A percentile compares a stretch with the other conserved stretches of the same genome.
Conservation (phyloP, 495 filamentous ascomycete species). For the Hypoxylon lienhwacheense region DNA sequence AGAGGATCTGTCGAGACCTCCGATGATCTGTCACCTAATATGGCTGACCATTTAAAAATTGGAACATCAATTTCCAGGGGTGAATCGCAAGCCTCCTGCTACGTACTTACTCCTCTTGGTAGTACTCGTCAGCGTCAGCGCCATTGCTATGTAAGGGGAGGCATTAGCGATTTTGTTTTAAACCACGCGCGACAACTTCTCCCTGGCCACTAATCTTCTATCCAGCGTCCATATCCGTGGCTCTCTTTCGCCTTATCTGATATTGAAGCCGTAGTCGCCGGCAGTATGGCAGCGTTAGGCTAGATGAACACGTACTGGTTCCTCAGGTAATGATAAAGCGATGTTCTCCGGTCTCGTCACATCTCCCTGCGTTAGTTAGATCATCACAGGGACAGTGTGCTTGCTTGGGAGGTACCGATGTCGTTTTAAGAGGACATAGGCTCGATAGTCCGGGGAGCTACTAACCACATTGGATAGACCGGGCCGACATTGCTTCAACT, state of each 20-base stretch:
- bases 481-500: slow-evolving; percentile 13
- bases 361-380: neutral
- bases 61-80: slow-evolving; percentile 13
- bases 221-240: slow-evolving; percentile 22
- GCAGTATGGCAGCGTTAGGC: neutral
- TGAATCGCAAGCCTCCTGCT: slow-evolving; percentile 19
- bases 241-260: slow-evolving; percentile 6
- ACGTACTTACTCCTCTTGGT: slow-evolving; percentile 10
- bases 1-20: slow-evolving; percentile 5
- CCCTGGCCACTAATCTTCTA: slow-evolving; percentile 1
- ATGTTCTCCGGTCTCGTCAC: neutral
- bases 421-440: slow-evolving; percentile 16
- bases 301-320: neutral
- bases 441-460: too few species aligned
- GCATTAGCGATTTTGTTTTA: slow-evolving; percentile 19
- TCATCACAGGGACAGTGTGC: neutral
- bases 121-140: slow-evolving; percentile 6
- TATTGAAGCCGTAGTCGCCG: slow-evolving; percentile 3
- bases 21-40: slow-evolving; percentile 24
- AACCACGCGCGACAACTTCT: slow-evolving; percentile 5
- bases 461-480: too few species aligned
- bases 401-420: slow-evolving; percentile 7
- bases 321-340: neutral
- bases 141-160: slow-evolving; percentile 13
- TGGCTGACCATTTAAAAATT: slow-evolving; percentile 9